These are phyloP conservation scores for Alopecurus myosuroides DNA, from an alignment of 176 grass and related monocot species.

Conservation along the genomic window DNA sequence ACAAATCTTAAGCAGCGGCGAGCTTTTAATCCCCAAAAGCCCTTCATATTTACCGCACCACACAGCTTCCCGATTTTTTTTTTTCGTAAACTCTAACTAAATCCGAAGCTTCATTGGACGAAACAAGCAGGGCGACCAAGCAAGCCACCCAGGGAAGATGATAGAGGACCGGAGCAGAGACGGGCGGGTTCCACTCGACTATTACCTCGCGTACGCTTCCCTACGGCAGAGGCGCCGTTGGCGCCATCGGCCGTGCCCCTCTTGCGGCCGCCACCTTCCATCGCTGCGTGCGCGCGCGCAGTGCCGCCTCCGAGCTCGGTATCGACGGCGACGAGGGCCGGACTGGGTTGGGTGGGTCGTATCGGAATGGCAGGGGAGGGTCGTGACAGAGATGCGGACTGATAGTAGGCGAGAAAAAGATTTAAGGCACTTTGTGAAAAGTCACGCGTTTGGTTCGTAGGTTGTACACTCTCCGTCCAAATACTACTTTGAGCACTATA, in stretches of 20 bases:
- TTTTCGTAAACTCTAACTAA: not conserved
- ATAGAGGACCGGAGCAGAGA: not conserved
- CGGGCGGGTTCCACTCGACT: not conserved
- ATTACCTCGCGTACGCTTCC: slow-evolving; percentile 65
- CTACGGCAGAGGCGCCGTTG: not conserved
- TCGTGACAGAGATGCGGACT: not conserved
- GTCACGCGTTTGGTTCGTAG: too few relatives aligned
- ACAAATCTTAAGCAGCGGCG: not conserved
- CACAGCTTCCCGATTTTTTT: not conserved
- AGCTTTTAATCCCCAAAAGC: not conserved
- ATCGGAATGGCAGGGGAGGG: not conserved
- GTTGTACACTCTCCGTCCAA: too few relatives aligned
- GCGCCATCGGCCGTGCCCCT: slow-evolving; percentile 37
- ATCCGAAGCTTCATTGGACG: not conserved
- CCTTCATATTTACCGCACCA: not conserved
- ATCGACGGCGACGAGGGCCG: not conserved
- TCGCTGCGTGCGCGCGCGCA: too few relatives aligned
- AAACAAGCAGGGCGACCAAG: not conserved
- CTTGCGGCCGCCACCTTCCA: slow-evolving; percentile 64
- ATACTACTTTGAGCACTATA: too few relatives aligned
- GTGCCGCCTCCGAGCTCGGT: too few relatives aligned
- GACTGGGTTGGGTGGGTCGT: not conserved
- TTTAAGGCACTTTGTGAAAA: too few relatives aligned
- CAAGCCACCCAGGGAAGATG: not conserved
- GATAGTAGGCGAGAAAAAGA: not conserved